Percentiles rank a stretch among this genome's conserved stretches.
phyloP scores from a whole-genome alignment of 2,329 filamentous ascomycete species.

The Xylaria multiplex region DNA sequence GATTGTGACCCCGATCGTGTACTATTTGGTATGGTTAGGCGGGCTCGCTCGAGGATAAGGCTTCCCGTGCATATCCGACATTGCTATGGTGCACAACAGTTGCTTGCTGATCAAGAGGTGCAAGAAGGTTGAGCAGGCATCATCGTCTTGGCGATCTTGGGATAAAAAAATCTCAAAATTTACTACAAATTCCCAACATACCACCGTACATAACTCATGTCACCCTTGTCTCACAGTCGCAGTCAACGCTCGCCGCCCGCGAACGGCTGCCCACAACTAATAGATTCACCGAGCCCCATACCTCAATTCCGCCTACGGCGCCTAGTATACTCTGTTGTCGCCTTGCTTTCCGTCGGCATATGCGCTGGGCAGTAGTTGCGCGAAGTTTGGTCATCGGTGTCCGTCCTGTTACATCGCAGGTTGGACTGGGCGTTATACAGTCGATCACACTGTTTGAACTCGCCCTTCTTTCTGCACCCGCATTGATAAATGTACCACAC shows the following conservation, averaged over 20 bases:
- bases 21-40: constrained; percentile 22
- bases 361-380: constrained; percentile 21
- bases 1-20: constrained; percentile 17
- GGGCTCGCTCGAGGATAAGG: constrained; percentile 19
- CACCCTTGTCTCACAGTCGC: constrained; percentile 16
- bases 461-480: constrained; percentile 20
- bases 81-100: constrained; percentile 28
- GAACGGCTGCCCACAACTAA: neutral
- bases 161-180: constrained; percentile 22
- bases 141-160: constrained; percentile 22
- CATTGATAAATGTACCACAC: constrained; percentile 15
- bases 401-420: constrained; percentile 19
- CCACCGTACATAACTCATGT: constrained; percentile 20
- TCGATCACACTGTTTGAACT: constrained; percentile 16
- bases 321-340: constrained; percentile 19
- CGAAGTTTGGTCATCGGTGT: constrained; percentile 10
- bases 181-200: constrained; percentile 21
- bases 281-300: no score
- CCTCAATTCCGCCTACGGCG: constrained; percentile 1
- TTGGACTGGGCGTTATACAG: constrained; percentile 20
- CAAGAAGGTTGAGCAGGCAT: constrained; percentile 24
- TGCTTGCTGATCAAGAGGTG: constrained; percentile 23
- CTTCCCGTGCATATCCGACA: constrained; percentile 18
- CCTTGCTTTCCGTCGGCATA: constrained; percentile 24
- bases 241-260: neutral